These are phyloP conservation scores for Solanum neorickii DNA, from an alignment of 257 asterid genomes.

Conservation along the genomic window DNA sequence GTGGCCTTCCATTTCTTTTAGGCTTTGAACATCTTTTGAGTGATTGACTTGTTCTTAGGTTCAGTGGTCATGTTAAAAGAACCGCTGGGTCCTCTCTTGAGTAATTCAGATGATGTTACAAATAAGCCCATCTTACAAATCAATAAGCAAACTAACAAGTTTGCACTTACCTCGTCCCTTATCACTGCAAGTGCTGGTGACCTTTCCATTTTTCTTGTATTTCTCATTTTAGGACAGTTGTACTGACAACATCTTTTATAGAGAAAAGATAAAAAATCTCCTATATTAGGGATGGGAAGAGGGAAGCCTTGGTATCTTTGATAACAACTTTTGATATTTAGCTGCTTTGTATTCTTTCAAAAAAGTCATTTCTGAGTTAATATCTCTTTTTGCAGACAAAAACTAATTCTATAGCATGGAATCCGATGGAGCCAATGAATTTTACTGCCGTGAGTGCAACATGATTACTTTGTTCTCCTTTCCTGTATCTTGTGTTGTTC, in stretches of 20 bases:
- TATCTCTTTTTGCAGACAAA: constrained; percentile 47
- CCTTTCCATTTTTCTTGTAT: neutral
- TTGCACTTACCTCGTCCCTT: neutral
- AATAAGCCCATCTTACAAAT: neutral
- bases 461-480: neutral
- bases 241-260: neutral
- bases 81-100: neutral
- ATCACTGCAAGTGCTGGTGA: neutral
- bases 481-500: neutral
- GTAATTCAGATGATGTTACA: neutral
- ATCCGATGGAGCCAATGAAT: constrained; percentile 99
- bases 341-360: neutral
- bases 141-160: neutral
- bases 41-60: neutral
- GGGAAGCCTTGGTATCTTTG: neutral
- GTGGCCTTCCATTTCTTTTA: neutral
- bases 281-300: neutral
- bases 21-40: neutral
- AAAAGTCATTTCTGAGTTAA: neutral
- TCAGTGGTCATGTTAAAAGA: neutral
- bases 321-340: neutral
- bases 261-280: neutral
- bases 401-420: constrained; percentile 89
- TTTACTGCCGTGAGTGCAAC: constrained; percentile 77
- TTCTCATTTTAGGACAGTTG: neutral